Evolutionary conservation across 2,329 filamentous ascomycete genomes (phyloP), one percentile per base, ranked within the genome.

Genomic region (Fusarium newnesense): DNA sequence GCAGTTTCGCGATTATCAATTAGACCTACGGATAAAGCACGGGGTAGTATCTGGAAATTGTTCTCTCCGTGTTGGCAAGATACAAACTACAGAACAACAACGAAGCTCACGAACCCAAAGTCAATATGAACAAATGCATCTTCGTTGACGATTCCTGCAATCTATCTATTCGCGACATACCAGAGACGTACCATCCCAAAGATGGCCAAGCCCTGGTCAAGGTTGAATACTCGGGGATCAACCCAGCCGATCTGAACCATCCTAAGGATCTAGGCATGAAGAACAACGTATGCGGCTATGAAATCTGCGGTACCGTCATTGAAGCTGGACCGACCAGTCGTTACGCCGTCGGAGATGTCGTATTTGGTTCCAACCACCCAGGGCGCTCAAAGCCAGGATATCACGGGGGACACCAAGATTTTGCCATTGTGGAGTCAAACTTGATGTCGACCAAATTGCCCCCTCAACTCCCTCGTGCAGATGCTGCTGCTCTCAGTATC

Each of bases 281-380:
- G n/a, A 52, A 52, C 49, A 52, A 36, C 6, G 49, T 52, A 8
- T 52, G 52, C 10, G 52, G 52, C 13, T 54, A 54, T 24, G 52
- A 30, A 28, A 30, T 54, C 26, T 54, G 36, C 8, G 52, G 36
- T 2, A 54, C 52, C 19, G 26, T 40, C 13, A 54, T 54, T 3
- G 32, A 52, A 26, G 12, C 52, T 9, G 52, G 52, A 16, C 21
- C 9, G 13, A 18, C 24, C 3, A 39, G 34, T 54, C 49, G 52
- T 13, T 37, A 40, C 36, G 19, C 36, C 3, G 52, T 54, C 2
- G 52, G 36, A 1, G 36, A 54, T 4, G 36, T 30, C 16, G 36
- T 37, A 4, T 40, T 40, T 40, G 36, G 52, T 2, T 40, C 26
- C 19, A 36, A 52, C 1, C 52, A 54, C 7, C 36, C 36, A 0